Evolutionary conservation across 1,284 basidiomycete genomes (phyloP).

Genomic region (Trichosporon ovoides): DNA sequence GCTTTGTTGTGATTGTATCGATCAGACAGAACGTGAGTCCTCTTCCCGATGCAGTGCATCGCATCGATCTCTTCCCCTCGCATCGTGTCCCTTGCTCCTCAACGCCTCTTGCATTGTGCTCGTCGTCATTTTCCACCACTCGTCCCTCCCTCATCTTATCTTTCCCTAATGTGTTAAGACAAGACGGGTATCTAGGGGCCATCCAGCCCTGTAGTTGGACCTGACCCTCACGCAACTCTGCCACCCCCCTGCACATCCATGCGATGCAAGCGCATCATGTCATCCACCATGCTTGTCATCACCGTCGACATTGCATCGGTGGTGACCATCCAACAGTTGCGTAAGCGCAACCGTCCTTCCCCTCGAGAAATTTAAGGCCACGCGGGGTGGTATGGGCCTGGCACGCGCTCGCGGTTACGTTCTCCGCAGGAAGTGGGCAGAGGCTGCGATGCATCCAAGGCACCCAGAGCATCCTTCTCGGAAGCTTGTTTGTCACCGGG

Average conservation of each 20-base stretch:
- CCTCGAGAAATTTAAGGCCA: neutral
- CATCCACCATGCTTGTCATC: conserved; percentile 2
- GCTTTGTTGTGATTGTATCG: neutral
- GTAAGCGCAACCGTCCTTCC: neutral
- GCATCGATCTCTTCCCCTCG: neutral
- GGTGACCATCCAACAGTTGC: neutral
- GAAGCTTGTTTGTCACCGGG: neutral
- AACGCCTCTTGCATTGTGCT: neutral
- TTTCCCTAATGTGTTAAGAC: conserved; percentile 23
- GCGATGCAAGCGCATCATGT: neutral
- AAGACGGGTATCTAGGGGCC: conserved; percentile 24
- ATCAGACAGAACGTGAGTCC: conserved; percentile 1
- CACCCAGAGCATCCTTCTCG: neutral
- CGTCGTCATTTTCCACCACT: neutral
- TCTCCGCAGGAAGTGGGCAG: neutral
- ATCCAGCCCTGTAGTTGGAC: conserved; percentile 19
- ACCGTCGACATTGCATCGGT: neutral
- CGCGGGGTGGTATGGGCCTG: neutral
- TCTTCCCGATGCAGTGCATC: neutral
- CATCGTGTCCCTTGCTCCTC: neutral
- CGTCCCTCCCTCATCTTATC: conserved; percentile 16
- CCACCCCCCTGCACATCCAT: neutral
- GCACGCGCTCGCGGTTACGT: neutral
- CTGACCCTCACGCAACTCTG: conserved; percentile 14
- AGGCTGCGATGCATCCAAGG: neutral